These are phyloP conservation scores for Zopfochytrium polystomum DNA, from an alignment of 371 early-diverging fungal species.

Conservation along the genomic window DNA sequence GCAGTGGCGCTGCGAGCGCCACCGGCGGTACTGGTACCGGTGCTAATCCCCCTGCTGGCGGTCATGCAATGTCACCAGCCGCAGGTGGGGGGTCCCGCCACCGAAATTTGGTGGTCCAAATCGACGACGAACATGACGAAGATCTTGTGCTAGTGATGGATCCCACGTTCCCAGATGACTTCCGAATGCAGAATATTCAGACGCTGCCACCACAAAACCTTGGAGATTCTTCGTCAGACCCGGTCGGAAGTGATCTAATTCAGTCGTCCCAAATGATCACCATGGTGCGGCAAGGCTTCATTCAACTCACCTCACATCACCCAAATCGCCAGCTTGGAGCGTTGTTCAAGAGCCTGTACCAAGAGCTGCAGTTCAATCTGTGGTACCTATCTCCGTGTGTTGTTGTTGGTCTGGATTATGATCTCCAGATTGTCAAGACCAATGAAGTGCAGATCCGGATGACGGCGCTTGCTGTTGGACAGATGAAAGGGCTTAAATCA, in stretches of 20 bases:
- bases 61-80: no score
- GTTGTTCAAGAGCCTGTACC: conserved; percentile 58
- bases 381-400: conserved; percentile 50
- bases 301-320: conserved; percentile 55
- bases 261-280: conserved; percentile 41
- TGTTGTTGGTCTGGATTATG: conserved; percentile 58
- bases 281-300: conserved; percentile 57
- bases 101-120: conserved; percentile 60
- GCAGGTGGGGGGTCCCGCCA: no score
- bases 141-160: conserved; percentile 59
- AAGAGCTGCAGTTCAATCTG: conserved; percentile 56
- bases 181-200: conserved; percentile 42
- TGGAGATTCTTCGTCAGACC: conserved; percentile 20
- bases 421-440: conserved; percentile 54
- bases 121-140: conserved; percentile 75
- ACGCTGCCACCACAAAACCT: no score
- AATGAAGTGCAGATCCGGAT: conserved; percentile 60
- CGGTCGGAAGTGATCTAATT: conserved; percentile 3
- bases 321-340: conserved; percentile 65
- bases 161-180: conserved; percentile 48
- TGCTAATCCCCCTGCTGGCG: no score
- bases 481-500: no score
- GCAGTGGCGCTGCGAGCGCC: no score
- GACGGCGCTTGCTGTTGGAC: conserved; percentile 54
- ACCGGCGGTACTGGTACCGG: no score